Conservation (phyloP, 2,329 filamentous ascomycete genomes). For the Talaromyces sp. region DNA sequence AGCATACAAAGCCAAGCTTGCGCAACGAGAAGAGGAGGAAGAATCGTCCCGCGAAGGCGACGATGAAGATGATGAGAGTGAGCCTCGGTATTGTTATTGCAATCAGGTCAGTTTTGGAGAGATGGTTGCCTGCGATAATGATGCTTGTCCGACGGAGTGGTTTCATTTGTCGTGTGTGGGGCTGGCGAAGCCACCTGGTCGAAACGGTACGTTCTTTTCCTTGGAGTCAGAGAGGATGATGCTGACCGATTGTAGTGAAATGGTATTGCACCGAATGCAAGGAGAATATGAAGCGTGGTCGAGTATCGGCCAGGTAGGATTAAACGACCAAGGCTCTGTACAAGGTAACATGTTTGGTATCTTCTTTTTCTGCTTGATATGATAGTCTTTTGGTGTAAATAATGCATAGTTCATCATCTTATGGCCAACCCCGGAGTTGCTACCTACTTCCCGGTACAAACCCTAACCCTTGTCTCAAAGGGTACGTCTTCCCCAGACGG, state of each 20-base stretch:
- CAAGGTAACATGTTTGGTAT: no score
- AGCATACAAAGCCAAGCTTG: constrained; percentile 22
- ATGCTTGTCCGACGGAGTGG: constrained; percentile 70
- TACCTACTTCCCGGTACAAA: neutral
- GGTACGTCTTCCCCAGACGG: neutral
- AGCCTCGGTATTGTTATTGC: constrained; percentile 74
- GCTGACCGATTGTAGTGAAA: constrained; percentile 53
- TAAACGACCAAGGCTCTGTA: no score
- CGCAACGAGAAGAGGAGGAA: constrained; percentile 40
- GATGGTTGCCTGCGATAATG: constrained; percentile 76
- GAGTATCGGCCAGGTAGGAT: constrained; percentile 18
- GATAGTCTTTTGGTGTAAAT: neutral
- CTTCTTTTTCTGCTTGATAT: no score
- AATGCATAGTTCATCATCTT: neutral
- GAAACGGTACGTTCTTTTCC: constrained; percentile 57
- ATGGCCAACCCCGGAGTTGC: no score
- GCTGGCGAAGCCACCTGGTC: constrained; percentile 69
- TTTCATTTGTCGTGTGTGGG: constrained; percentile 80
- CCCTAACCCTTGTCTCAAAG: neutral
- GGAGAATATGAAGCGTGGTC: constrained; percentile 54
- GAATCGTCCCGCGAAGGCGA: constrained; percentile 47
- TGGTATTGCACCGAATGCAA: constrained; percentile 81
- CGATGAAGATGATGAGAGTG: constrained; percentile 62
- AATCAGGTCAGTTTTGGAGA: constrained; percentile 75
- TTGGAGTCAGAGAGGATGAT: neutral